Base-by-base conservation (phyloP, 495 filamentous ascomycete genomes). In the Penicillium egyptiacum region DNA sequence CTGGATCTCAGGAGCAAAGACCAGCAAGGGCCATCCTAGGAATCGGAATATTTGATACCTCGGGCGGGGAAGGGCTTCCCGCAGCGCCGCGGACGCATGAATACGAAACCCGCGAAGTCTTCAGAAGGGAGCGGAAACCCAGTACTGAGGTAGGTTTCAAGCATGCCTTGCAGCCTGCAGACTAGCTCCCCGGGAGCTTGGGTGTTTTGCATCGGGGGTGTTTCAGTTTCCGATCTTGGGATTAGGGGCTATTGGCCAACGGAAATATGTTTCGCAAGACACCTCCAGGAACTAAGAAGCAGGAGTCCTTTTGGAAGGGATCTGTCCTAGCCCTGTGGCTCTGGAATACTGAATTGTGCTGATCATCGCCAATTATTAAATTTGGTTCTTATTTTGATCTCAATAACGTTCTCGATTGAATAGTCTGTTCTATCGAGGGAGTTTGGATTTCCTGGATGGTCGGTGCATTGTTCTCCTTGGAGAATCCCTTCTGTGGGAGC, bases 141-240 rank as follows among this genome's bases (percentile, higher is more conserved):
- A 64, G 58, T 58, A 58, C 55, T 7, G 16, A 65, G 62, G 60
- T 53, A 58, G 61, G 66, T 69, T 62, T 69, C 66, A 69, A 40
- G 46, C 35, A 64, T 67, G 61, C 66, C 66, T 69, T 69, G 64
- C 66, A 67, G 63, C 11, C 39, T 57, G 60, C 63, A 63, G 55
- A 20, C 40, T 9, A 35, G 41, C 39, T 52, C 23, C 33, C 19
- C 53, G 44, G 54, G 50, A 56, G 26, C 56, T 55, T 50, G 35
- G 23, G 33, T 37, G 50, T 37, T 51, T 57, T 40, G 25, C 33
- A 49, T 33, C 56, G 20, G 50, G 42, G 14, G 19, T 57, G 61
- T 64, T 64, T 64, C 62, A 64, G 20, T 60, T 47, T 41, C 45
- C n/a, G 60, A 26, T 22, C 42, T 12, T 46, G 46, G 39, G 22